Evolutionary conservation across 306 rosid species (phyloP).

Genomic region (Echinosophora koreensis): DNA sequence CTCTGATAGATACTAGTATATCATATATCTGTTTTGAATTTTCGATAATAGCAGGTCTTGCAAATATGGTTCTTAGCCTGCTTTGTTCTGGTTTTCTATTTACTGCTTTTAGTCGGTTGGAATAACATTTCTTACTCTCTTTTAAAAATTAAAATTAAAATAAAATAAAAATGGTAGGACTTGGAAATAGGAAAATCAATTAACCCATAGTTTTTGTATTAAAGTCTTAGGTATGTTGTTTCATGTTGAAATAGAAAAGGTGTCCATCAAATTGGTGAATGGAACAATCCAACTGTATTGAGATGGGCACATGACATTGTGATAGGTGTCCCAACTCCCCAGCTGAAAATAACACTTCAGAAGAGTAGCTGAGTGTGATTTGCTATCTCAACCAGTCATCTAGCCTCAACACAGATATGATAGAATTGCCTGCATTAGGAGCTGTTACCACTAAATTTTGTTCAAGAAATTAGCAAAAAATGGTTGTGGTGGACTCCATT

Average conservation of each 20-base stretch:
- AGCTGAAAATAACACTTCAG: slow-evolving; percentile 54
- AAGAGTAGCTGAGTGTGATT: slow-evolving; percentile 44
- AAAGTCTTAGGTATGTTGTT: not conserved
- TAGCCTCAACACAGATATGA: slow-evolving; percentile 30
- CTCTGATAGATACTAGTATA: too few species aligned
- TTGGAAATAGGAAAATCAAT: slow-evolving; percentile 22
- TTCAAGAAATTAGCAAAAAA: slow-evolving; percentile 40
- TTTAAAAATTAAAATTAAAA: not conserved
- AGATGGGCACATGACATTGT: slow-evolving; percentile 41
- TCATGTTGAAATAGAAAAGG: slow-evolving; percentile 7
- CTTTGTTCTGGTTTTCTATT: not conserved
- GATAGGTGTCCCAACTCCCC: slow-evolving; percentile 47
- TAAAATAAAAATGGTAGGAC: not conserved
- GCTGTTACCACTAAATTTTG: slow-evolving; percentile 40
- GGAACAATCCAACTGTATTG: slow-evolving; percentile 3
- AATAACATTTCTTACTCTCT: not conserved
- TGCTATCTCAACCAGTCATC: slow-evolving; percentile 25
- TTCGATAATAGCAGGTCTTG: not conserved
- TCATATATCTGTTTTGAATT: slow-evolving; percentile 1
- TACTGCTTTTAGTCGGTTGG: not conserved
- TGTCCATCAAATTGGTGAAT: slow-evolving; percentile 24
- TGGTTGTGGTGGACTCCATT: slow-evolving; percentile 43
- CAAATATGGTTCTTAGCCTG: not conserved
- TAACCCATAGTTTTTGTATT: not conserved
- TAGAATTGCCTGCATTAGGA: slow-evolving; percentile 45